Evolutionary conservation across 1,284 basidiomycete species (phyloP).

Genomic region (Schizopora paradoxa): DNA sequence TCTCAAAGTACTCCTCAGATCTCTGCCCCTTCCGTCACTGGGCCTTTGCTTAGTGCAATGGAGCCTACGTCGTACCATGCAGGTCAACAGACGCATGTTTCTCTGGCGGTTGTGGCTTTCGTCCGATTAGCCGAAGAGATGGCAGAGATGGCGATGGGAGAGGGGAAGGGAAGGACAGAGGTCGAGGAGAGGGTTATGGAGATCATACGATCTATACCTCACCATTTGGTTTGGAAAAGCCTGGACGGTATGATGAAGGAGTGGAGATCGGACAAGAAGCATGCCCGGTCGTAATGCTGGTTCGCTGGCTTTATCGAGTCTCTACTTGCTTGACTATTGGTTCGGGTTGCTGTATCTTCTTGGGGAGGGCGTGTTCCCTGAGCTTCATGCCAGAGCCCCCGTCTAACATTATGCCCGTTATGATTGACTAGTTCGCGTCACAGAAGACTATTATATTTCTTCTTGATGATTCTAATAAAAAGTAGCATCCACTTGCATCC

Average conservation of each 20-base stretch:
- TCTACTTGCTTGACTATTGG: not conserved
- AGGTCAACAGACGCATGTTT: slow-evolving; percentile 88
- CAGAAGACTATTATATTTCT: no score
- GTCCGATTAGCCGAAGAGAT: slow-evolving; percentile 81
- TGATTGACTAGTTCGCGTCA: no score
- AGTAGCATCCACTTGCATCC: no score
- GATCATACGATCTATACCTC: slow-evolving; percentile 82
- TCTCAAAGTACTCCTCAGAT: slow-evolving; percentile 54
- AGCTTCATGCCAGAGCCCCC: no score
- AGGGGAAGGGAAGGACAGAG: slow-evolving; percentile 56
- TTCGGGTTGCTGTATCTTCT: no score
- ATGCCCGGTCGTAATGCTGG: slow-evolving; percentile 31
- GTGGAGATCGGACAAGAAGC: slow-evolving; percentile 78
- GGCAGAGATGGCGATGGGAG: slow-evolving; percentile 64
- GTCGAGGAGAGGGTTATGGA: slow-evolving; percentile 80
- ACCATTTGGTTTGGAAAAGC: slow-evolving; percentile 80
- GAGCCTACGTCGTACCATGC: slow-evolving; percentile 73
- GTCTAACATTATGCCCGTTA: no score
- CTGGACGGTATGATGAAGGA: slow-evolving; percentile 92
- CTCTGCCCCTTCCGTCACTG: slow-evolving; percentile 53
- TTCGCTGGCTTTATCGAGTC: not conserved
- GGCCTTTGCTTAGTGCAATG: slow-evolving; percentile 63
- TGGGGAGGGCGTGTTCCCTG: no score
- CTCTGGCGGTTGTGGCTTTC: slow-evolving; percentile 85
- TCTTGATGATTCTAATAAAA: no score